These are phyloP conservation scores for Elsinoe batatas DNA, from an alignment of 2,329 filamentous ascomycete genomes.

Conservation along the genomic window DNA sequence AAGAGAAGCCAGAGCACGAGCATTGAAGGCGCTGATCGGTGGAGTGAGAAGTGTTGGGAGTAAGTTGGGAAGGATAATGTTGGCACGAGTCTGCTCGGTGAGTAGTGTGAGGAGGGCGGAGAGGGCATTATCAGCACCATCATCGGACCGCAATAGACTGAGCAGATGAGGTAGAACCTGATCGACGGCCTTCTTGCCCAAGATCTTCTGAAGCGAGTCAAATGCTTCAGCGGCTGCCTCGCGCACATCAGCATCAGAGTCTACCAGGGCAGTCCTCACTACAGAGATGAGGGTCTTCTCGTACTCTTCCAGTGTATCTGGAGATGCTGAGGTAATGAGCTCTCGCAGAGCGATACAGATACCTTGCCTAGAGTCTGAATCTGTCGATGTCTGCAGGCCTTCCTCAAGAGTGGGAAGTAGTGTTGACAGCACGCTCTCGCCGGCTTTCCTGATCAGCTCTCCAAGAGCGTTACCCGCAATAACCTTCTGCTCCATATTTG, in stretches of 20 bases:
- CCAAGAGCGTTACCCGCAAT: conserved; percentile 96
- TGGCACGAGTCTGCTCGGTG: conserved; percentile 85
- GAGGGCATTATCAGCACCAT: conserved; percentile 82
- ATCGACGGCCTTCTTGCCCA: conserved; percentile 90
- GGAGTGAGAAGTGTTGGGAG: conserved; percentile 85
- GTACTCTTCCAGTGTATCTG: conserved; percentile 83
- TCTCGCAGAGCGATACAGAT: conserved; percentile 95
- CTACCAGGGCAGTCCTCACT: conserved; percentile 83
- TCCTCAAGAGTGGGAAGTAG: conserved; percentile 87
- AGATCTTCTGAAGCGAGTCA: conserved; percentile 82
- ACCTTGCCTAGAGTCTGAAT: conserved; percentile 88
- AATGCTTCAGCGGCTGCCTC: conserved; percentile 97
- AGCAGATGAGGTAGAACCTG: conserved; percentile 90
- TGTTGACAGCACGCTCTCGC: conserved; percentile 81
- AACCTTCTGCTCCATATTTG: conserved; percentile 97
- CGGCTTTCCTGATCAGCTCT: conserved; percentile 92
- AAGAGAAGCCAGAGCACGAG: conserved; percentile 82
- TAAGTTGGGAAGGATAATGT: conserved; percentile 91
- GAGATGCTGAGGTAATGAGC: conserved; percentile 78
- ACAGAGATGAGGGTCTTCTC: conserved; percentile 93
- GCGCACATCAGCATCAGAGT: conserved; percentile 78
- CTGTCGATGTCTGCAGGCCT: conserved; percentile 75
- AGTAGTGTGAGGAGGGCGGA: conserved; percentile 87
- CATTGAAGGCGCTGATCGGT: conserved; percentile 90
- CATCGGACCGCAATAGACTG: conserved; percentile 74